Base-by-base conservation (phyloP, 2,329 filamentous ascomycete genomes). In the Nemania serpens region DNA sequence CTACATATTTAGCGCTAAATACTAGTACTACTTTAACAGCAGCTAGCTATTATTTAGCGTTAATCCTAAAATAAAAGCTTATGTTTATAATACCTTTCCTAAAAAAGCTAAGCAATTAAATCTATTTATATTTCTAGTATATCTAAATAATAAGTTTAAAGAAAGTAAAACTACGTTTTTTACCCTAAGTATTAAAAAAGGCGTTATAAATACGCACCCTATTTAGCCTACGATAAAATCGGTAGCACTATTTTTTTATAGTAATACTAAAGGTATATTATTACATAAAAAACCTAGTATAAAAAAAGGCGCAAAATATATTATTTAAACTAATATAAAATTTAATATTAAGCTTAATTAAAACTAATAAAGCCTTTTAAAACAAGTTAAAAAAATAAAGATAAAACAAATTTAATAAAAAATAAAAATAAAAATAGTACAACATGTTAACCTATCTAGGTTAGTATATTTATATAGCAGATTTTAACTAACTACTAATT, bases 151-250 rank as follows among this genome's bases (percentile, higher is more conserved):
- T 62, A 87, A 91, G 59, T 91, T 91, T 54, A 84, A 88, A 65
- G 87, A 86, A 10, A 88, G 88, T 20, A 88, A 91, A 72, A 91
- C 88, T 0, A 90, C 87, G 0, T 91, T 89, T 69, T 91, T 91
- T 72, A 73, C 90, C 4, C 88, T 88, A 0, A 86, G 83, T 4
- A 78, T 82, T 0, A 78, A 80, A 17, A 88, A 91, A 63, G 88
- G 88, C 0, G 81, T 81, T 0, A 80, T 91, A 65, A 90, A 91
- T 66, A 88, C 88, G 0, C 90, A 90, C 66, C 85, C 87, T 0
- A 83, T 91, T 0, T 83, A 84, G 57, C 88, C 88, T 0, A 83
- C 90, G 11, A 88, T 89, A 83, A 88, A 88, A 4, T 83, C 81
- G 47, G 85, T 89, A 0, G 87, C 87, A 0, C 78, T 91, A 2